Percentiles rank a stretch among this genome's conserved stretches.
Evolutionary conservation across 176 grass and related monocot species (phyloP).

Genomic region (Paspalum vaginatum): DNA sequence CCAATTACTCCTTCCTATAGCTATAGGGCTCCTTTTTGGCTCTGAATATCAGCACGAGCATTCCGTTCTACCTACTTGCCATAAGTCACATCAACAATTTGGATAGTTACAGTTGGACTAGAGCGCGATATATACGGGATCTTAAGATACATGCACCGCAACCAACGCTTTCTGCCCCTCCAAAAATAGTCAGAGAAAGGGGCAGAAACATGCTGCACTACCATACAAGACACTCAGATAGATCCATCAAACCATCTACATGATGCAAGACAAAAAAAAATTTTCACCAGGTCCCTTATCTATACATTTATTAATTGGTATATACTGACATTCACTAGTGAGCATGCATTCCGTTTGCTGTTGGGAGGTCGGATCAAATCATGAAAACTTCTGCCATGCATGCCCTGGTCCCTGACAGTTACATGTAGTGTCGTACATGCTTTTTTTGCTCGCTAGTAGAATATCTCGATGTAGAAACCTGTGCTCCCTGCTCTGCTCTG

Average conservation of each 20-base stretch:
- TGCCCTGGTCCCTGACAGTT: conserved; percentile 24
- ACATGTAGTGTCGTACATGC: conserved; percentile 26
- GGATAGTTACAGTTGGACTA: neutral
- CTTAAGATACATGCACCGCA: conserved; percentile 16
- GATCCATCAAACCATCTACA: neutral
- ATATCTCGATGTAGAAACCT: conserved; percentile 35
- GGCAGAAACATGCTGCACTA: conserved; percentile 4
- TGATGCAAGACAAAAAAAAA: neutral
- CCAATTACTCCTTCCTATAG: neutral
- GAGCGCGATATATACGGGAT: neutral
- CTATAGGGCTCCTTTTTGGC: neutral
- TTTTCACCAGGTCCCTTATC: neutral
- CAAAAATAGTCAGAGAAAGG: conserved; percentile 20
- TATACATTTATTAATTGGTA: neutral
- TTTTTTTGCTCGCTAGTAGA: neutral
- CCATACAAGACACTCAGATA: conserved; percentile 5
- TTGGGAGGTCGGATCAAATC: conserved; percentile 41
- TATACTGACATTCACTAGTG: neutral
- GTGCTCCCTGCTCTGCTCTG: conserved; percentile 29
- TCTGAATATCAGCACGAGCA: conserved; percentile 28
- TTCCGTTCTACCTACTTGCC: conserved; percentile 21
- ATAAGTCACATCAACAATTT: conserved; percentile 21
- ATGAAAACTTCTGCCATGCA: conserved; percentile 40
- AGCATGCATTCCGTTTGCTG: neutral
- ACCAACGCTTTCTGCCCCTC: conserved; percentile 3